Conservation (phyloP, 1,284 basidiomycete genomes). For the Lentinula novae-zelandiae region DNA sequence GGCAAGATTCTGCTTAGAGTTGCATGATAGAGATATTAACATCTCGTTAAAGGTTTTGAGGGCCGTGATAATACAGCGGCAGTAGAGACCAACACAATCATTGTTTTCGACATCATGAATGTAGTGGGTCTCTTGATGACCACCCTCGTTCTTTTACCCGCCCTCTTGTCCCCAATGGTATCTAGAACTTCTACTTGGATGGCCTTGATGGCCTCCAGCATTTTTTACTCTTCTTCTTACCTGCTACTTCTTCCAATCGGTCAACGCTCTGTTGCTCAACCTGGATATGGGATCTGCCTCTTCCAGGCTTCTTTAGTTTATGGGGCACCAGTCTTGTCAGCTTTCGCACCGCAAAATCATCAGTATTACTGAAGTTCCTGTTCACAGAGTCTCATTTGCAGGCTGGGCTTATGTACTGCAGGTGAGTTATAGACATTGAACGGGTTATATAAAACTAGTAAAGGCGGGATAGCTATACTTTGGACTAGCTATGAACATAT, state of each 20-base stretch:
- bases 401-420: not conserved
- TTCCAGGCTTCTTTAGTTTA: not conserved
- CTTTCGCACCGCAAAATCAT: no score
- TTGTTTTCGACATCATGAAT: constrained; percentile 1
- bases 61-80: not conserved
- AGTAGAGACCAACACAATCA: not conserved
- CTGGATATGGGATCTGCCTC: not conserved
- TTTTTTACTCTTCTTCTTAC: not conserved
- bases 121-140: not conserved
- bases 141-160: not conserved
- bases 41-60: not conserved
- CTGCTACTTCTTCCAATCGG: not conserved
- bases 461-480: not conserved
- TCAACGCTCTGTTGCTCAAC: constrained; percentile 1
- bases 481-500: not conserved
- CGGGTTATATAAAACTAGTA: not conserved
- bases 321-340: not conserved
- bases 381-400: not conserved
- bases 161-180: not conserved
- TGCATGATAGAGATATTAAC: not conserved
- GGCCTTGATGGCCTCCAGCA: not conserved
- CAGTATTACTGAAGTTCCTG: not conserved
- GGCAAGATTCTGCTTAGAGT: not conserved
- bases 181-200: constrained; percentile 1
- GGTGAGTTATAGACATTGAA: not conserved